Percentiles rank a stretch among this genome's conserved stretches.
These are phyloP conservation scores for Ustilago vetiveriae DNA, from an alignment of 1,284 basidiomycete genomes.

Conservation along the genomic window DNA sequence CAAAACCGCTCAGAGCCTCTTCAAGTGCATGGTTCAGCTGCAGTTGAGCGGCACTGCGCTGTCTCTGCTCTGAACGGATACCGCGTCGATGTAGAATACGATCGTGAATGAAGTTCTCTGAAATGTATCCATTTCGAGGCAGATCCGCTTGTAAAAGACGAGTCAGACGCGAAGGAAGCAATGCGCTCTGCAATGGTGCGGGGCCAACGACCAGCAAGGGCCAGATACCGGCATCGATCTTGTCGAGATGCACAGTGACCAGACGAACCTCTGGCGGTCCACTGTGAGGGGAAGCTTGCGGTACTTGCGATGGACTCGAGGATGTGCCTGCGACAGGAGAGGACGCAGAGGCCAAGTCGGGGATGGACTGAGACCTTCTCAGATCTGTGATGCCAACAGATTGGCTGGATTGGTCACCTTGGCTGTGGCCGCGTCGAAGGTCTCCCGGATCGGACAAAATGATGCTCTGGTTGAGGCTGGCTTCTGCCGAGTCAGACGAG, in stretches of 20 bases:
- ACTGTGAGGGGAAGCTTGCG: neutral
- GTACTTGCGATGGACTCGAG: neutral
- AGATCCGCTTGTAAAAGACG: conserved; percentile 22
- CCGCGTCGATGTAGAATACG: conserved; percentile 11
- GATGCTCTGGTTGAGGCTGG: conserved; percentile 28
- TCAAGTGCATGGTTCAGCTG: conserved; percentile 45
- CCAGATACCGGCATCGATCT: conserved; percentile 52
- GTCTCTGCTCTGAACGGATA: conserved; percentile 15
- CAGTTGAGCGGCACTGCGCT: conserved; percentile 27
- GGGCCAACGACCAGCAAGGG: conserved; percentile 46
- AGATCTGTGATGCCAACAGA: neutral
- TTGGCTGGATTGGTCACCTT: neutral
- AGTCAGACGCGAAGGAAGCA: conserved; percentile 12
- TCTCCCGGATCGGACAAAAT: conserved; percentile 46
- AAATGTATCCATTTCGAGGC: conserved; percentile 13
- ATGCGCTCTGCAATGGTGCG: conserved; percentile 28
- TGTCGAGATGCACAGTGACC: conserved; percentile 48
- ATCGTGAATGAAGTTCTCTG: conserved; percentile 19
- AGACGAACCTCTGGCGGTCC: conserved; percentile 42
- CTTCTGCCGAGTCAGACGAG: conserved; percentile 42
- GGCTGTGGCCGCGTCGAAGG: conserved; percentile 1
- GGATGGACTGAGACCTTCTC: conserved; percentile 24
- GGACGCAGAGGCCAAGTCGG: conserved; percentile 7
- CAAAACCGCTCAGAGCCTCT: conserved; percentile 38
- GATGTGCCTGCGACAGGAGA: neutral